Percentiles rank a stretch among this genome's conserved stretches.
These are phyloP conservation scores for Voacanga thouarsii DNA, from an alignment of 257 asterid species.

Conservation along the genomic window DNA sequence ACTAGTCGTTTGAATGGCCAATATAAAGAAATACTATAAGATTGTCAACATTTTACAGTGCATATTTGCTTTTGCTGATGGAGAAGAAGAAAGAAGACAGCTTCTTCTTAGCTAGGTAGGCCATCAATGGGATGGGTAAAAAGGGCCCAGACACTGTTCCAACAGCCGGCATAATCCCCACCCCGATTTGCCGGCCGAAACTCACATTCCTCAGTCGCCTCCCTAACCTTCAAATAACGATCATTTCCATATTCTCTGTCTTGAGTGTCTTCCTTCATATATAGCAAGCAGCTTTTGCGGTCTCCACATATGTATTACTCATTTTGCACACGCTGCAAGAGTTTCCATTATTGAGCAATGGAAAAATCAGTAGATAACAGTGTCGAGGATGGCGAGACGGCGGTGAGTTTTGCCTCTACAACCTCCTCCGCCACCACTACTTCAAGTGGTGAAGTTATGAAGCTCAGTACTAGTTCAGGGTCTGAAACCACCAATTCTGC, in stretches of 20 bases:
- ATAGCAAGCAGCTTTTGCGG: neutral
- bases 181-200: conserved; percentile 5
- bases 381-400: neutral
- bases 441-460: conserved; percentile 7
- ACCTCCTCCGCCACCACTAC: conserved; percentile 13
- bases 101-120: neutral
- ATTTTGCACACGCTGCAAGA: neutral
- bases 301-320: neutral
- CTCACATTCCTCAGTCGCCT: neutral
- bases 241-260: neutral
- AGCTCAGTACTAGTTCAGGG: conserved; percentile 14
- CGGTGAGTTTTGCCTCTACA: conserved; percentile 13
- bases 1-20: neutral
- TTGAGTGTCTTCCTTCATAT: too few species aligned
- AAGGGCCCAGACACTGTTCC: neutral
- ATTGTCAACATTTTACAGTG: neutral
- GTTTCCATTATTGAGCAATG: conserved; percentile 22
- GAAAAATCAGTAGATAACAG: conserved; percentile 17
- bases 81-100: neutral
- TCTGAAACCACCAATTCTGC: conserved; percentile 18
- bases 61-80: too few species aligned
- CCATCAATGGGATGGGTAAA: neutral
- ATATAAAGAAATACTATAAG: neutral
- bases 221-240: neutral
- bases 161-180: neutral